Evolutionary conservation across 345 rosid species (phyloP), one percentile per base, ranked within the genome.

Genomic region (Turnera subulata): DNA sequence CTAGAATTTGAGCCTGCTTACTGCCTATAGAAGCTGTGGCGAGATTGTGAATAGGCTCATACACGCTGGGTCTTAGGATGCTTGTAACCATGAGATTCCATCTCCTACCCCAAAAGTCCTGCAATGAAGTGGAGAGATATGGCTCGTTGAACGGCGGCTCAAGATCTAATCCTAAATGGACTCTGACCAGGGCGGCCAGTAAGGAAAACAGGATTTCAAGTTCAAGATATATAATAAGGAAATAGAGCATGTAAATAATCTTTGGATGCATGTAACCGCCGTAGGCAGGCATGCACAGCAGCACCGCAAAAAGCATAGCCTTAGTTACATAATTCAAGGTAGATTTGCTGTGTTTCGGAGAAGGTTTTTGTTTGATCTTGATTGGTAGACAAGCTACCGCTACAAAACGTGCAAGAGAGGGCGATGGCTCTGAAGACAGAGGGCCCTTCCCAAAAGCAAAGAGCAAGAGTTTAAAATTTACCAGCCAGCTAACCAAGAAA

Each of bases 101-200:
- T 54, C 71, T 52, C 47, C 52, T 66, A 16, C 71, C 59, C 71
- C 65, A 66, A 15, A 66, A 66, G n/a, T 66, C 71, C 18, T 66
- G 67, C 14, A 71, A 46, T 6, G 55, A 61, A 17, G 64, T 56
- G 60, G 64, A 32, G 11, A 88, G 72, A 60, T 63, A 78, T 0
- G 91, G 91, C 58, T 79, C 60, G 35, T 82, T 53, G 77, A 84
- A 81, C 62, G 73, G 85, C 9, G 78, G 81, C 67, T 82, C 86
- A 0, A 82, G 76, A 70, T 74, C 75, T 0, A 76, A 33, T 11
- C 76, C 58, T 0, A 65, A 23, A 18, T 61, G 2, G 62, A 72
- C 58, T 33, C 67, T 78, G 65, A 73, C 86, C 59, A 67, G 0
- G 52, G 73, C 58, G 12, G 77, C 84, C 2, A 47, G 46, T 15